Evolutionary conservation across 1,139 yeast genomes (phyloP).

Genomic region (Kodamaea anthophila): DNA sequence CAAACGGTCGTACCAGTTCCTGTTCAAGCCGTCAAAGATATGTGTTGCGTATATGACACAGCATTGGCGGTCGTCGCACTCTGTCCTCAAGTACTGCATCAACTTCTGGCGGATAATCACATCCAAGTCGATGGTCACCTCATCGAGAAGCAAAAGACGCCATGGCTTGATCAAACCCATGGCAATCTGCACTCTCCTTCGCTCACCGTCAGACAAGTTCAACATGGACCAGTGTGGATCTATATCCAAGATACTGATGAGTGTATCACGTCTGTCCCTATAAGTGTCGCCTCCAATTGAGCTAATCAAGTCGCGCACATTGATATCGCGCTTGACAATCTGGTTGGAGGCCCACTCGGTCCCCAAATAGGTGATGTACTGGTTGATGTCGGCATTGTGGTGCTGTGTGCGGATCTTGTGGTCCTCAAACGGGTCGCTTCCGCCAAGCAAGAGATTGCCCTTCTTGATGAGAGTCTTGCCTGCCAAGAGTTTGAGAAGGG

Average conservation of each 20-base stretch:
- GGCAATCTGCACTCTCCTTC: constrained; percentile 86
- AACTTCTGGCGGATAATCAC: constrained; percentile 81
- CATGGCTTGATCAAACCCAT: constrained; percentile 94
- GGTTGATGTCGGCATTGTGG: constrained; percentile 40
- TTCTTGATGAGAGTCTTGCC: constrained; percentile 82
- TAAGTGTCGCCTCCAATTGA: constrained; percentile 78
- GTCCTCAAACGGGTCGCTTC: constrained; percentile 80
- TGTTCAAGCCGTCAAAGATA: constrained; percentile 86
- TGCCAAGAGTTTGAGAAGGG: constrained; percentile 74
- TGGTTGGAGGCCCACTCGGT: constrained; percentile 97
- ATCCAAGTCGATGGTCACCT: constrained; percentile 93
- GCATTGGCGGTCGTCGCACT: constrained; percentile 61
- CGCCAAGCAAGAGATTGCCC: constrained; percentile 67
- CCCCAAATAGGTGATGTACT: constrained; percentile 69
- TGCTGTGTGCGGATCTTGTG: constrained; percentile 37
- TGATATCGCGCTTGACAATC: constrained; percentile 83
- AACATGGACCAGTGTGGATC: constrained; percentile 92
- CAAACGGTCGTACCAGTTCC: constrained; percentile 76
- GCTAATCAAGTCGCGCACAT: constrained; percentile 69
- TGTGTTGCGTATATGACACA: constrained; percentile 90
- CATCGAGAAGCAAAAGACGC: constrained; percentile 78
- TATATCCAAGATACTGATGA: constrained; percentile 73
- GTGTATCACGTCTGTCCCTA: constrained; percentile 68
- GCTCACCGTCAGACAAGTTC: constrained; percentile 86
- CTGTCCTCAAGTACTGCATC: constrained; percentile 60